Percentiles rank a stretch among this genome's conserved stretches.
These are phyloP conservation scores for Penicillium mononematosum DNA, from an alignment of 495 filamentous ascomycete genomes.

Conservation along the genomic window DNA sequence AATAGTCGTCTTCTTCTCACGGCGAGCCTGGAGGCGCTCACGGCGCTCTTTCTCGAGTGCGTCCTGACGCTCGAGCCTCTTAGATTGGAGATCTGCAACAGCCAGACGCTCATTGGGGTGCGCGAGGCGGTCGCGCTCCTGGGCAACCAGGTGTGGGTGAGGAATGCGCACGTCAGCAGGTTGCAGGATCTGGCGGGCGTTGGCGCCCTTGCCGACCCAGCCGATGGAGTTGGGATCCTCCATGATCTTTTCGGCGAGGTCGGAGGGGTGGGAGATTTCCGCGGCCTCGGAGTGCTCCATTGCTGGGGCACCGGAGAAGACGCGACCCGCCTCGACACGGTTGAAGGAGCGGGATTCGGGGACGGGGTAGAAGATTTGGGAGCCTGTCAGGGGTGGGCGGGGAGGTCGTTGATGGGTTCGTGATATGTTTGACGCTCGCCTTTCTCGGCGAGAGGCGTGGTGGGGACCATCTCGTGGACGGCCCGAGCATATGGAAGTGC, in stretches of 20 bases:
- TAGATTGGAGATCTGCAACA: slow-evolving; percentile 35
- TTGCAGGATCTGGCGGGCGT: slow-evolving; percentile 57
- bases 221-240: slow-evolving; percentile 36
- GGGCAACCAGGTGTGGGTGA: slow-evolving; percentile 75
- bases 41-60: slow-evolving; percentile 38
- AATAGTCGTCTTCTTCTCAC: slow-evolving; percentile 41
- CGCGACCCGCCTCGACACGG: slow-evolving; percentile 81
- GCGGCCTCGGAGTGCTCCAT: slow-evolving; percentile 27
- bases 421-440: slow-evolving; percentile 45
- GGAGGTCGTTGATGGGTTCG: slow-evolving; percentile 90
- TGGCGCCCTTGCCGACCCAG: slow-evolving; percentile 43
- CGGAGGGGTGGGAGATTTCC: slow-evolving; percentile 32
- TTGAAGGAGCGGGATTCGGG: slow-evolving; percentile 90
- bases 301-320: slow-evolving; percentile 60
- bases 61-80: slow-evolving; percentile 47
- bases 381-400: slow-evolving; percentile 72
- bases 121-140: slow-evolving; percentile 46
- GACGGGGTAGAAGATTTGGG: slow-evolving; percentile 86
- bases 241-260: slow-evolving; percentile 27
- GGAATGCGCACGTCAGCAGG: slow-evolving; percentile 85
- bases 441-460: slow-evolving; percentile 39
- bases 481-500: slow-evolving; percentile 74
- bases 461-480: slow-evolving; percentile 78
- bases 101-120: slow-evolving; percentile 35
- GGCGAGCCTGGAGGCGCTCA: slow-evolving; percentile 37